Evolutionary conservation across 2,329 filamentous ascomycete genomes (phyloP), one percentile per base, ranked within the genome.

Genomic region (Ilyonectria destructans): DNA sequence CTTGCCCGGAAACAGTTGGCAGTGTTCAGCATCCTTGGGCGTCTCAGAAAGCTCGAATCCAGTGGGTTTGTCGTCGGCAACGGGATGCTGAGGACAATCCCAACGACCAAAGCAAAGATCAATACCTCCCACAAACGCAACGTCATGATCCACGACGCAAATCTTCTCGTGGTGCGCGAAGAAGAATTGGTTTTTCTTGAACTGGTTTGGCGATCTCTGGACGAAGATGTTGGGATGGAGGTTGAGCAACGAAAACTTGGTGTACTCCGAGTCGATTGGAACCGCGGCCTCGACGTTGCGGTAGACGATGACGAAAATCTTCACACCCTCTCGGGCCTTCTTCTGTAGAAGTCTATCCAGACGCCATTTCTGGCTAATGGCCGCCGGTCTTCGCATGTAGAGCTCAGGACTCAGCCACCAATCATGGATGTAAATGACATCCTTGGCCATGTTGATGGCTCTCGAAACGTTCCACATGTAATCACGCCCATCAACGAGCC

Each of bases 391-490:
- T 68, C 96, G 90, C 91, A 98, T 92, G 83, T 99, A 99, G 51
- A 99, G 84, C 81, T 99, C 96, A 1, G 96, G 96, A 74, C 94
- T 98, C 46, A 99, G 84, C 96, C 96, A 99, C 96, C 96, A 99
- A 81, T 98, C 96, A 80, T 99, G 96, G 70, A 99, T 98, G 81
- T 98, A 98, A 74, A 99, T 96, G 69, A 98, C 96, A 83, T 98
- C 96, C 76, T 94, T 94, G 9, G 96, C 96, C 90, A 98, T 97
- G 79, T 94, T 96, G 76, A 99, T 97, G 13, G 96, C 96, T 71
- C 96, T 90, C 12, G 96, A 98, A 8, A 98, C 95, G 79, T 98
- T 97, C 96, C 96, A 99, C 96, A 98, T 98, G 85, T 98, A 97
- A 80, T 99, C 96, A 73, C 96, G 90, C 17, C 94, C 96, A 81